Percentiles rank a stretch among this genome's conserved stretches.
These are phyloP conservation scores for Kodamaea arcana DNA, from an alignment of 1,139 yeast species.

Conservation along the genomic window DNA sequence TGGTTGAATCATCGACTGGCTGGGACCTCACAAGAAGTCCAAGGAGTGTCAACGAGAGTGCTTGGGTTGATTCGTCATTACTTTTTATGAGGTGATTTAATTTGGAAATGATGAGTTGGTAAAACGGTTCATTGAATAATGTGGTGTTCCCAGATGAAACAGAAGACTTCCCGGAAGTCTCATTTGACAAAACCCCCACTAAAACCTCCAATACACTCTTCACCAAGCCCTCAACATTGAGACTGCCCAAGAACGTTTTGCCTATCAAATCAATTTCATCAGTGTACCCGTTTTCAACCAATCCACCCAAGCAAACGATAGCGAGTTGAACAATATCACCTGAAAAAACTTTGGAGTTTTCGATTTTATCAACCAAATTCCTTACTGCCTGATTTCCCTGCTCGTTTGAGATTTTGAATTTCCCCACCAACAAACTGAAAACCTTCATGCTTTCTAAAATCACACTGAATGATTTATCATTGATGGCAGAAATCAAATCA, in stretches of 20 bases:
- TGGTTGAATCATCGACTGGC: constrained; percentile 1
- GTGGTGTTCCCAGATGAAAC: background rate
- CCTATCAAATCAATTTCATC: constrained; percentile 3
- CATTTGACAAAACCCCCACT: constrained; percentile 10
- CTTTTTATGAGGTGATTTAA: constrained; percentile 11
- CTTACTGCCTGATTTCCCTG: constrained; percentile 16
- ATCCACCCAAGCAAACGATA: constrained; percentile 20
- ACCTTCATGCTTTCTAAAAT: constrained; percentile 48
- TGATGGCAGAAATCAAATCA: constrained; percentile 42
- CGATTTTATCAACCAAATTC: constrained; percentile 28
- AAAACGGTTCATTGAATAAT: background rate
- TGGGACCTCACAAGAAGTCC: constrained; percentile 3
- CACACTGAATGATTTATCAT: constrained; percentile 36
- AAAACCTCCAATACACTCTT: constrained; percentile 31
- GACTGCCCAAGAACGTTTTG: constrained; percentile 13
- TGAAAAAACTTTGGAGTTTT: constrained; percentile 37
- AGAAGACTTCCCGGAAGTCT: background rate
- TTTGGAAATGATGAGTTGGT: constrained; percentile 9
- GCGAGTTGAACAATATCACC: constrained; percentile 50
- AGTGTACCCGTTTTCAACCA: constrained; percentile 8
- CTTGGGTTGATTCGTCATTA: constrained; percentile 4
- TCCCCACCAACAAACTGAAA: constrained; percentile 24
- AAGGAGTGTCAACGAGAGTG: constrained; percentile 22
- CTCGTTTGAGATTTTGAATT: constrained; percentile 4
- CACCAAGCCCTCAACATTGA: constrained; percentile 34